Conservation (phyloP, 1,284 basidiomycete genomes). For the Cutaneotrichosporon dermatis region DNA sequence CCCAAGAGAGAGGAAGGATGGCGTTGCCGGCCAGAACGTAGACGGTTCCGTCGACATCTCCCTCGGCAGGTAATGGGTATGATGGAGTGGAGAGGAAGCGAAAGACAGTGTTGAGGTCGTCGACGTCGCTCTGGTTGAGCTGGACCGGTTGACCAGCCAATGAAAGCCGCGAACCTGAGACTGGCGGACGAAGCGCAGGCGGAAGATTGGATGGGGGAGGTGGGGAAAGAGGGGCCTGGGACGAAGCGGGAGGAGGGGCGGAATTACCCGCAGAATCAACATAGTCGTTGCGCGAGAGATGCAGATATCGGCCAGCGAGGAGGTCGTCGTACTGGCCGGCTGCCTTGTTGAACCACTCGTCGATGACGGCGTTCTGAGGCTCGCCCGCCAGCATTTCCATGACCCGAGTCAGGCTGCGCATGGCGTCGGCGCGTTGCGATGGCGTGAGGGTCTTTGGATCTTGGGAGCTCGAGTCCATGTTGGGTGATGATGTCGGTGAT, state of each 20-base stretch:
- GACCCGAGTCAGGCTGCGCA: background rate
- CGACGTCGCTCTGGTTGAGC: background rate
- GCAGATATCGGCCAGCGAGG: background rate
- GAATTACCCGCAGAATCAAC: background rate
- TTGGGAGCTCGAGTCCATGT: background rate
- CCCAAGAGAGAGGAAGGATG: background rate
- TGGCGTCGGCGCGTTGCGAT: background rate
- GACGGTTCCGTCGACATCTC: background rate
- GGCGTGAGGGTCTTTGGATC: background rate
- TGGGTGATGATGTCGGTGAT: background rate
- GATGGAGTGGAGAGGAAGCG: background rate
- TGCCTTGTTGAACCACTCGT: background rate
- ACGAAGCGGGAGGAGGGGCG: too few relatives aligned
- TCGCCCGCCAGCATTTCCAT: background rate
- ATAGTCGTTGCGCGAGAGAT: background rate
- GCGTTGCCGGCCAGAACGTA: background rate
- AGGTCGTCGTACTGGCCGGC: background rate
- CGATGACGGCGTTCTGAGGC: background rate
- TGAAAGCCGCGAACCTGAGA: too few relatives aligned
- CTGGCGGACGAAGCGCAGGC: too few relatives aligned
- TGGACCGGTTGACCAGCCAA: too few relatives aligned
- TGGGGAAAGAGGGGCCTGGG: too few relatives aligned
- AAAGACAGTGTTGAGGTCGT: background rate
- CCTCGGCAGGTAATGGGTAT: background rate
- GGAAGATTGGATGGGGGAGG: too few relatives aligned